Percentiles rank a stretch among this genome's conserved stretches.
Evolutionary conservation across 306 rosid genomes (phyloP).

Genomic region (Quercus variabilis): DNA sequence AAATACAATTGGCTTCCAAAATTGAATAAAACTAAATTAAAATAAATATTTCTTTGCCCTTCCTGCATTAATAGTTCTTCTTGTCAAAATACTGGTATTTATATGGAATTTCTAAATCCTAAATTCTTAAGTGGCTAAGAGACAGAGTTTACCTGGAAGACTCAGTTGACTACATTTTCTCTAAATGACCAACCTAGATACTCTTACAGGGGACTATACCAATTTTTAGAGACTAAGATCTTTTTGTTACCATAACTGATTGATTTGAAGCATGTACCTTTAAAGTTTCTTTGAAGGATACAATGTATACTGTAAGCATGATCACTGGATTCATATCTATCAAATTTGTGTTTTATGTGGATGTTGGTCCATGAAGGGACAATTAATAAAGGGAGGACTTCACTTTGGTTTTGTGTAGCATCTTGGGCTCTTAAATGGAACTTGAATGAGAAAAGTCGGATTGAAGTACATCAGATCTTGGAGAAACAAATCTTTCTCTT

Average conservation of each 20-base stretch:
- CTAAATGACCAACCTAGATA: not conserved
- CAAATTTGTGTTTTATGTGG: constrained; percentile 2
- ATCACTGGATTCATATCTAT: not conserved
- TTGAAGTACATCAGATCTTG: constrained; percentile 5
- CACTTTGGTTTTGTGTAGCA: not conserved
- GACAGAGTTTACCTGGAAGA: not conserved
- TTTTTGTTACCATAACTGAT: constrained; percentile 2
- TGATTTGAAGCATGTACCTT: not conserved
- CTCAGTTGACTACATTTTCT: not conserved
- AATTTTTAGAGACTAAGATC: not conserved
- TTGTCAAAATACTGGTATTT: not conserved
- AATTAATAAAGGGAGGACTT: not conserved
- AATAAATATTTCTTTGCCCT: no score
- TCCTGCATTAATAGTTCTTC: not conserved
- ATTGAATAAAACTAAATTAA: no score
- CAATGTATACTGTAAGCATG: not conserved
- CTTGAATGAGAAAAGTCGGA: constrained; percentile 1
- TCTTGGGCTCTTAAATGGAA: not conserved
- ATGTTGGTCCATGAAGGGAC: not conserved
- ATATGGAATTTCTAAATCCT: not conserved
- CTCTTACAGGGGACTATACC: not conserved
- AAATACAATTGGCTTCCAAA: no score
- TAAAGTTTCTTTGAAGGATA: not conserved
- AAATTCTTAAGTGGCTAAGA: not conserved
- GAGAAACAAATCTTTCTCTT: constrained; percentile 1